A percentile compares a stretch with the other conserved stretches of the same genome.
These are phyloP conservation scores for Quercus phellos DNA, from an alignment of 331 rosid species.

Conservation along the genomic window DNA sequence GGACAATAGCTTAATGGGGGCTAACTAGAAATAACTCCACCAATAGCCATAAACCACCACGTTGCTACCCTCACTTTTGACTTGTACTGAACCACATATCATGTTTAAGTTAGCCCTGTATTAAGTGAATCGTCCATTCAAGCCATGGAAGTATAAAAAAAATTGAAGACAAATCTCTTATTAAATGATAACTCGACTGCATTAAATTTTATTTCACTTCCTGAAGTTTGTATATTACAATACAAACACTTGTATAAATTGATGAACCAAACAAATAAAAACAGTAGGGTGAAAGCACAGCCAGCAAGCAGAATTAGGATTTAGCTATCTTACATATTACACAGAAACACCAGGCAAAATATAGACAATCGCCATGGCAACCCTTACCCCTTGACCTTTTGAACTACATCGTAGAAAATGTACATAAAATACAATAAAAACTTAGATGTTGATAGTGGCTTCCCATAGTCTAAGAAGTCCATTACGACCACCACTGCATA, in stretches of 20 bases:
- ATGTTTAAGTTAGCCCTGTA: too few species aligned
- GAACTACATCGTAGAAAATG: not conserved
- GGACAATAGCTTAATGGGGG: too few species aligned
- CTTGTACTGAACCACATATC: too few species aligned
- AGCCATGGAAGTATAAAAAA: not conserved
- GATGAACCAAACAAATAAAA: not conserved
- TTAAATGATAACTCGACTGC: not conserved
- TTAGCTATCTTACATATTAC: not conserved
- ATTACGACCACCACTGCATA: conserved; percentile 96
- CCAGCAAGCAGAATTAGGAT: not conserved
- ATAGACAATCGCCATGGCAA: not conserved
- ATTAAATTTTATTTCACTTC: not conserved
- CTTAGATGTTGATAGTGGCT: conserved; percentile 87
- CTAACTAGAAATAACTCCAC: too few species aligned
- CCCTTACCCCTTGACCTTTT: not conserved
- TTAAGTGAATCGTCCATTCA: too few species aligned
- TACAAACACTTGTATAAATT: not conserved
- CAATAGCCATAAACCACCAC: too few species aligned
- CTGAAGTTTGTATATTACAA: not conserved
- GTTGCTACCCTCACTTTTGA: too few species aligned
- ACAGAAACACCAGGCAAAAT: not conserved
- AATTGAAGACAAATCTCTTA: not conserved
- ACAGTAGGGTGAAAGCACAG: not conserved
- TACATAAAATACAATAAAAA: conserved; percentile 5
- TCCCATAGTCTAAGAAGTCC: conserved; percentile 96